Percentiles rank a stretch among this genome's conserved stretches.
Conservation (phyloP, 116 monocot species). For the Dioscorea cayenensis region DNA sequence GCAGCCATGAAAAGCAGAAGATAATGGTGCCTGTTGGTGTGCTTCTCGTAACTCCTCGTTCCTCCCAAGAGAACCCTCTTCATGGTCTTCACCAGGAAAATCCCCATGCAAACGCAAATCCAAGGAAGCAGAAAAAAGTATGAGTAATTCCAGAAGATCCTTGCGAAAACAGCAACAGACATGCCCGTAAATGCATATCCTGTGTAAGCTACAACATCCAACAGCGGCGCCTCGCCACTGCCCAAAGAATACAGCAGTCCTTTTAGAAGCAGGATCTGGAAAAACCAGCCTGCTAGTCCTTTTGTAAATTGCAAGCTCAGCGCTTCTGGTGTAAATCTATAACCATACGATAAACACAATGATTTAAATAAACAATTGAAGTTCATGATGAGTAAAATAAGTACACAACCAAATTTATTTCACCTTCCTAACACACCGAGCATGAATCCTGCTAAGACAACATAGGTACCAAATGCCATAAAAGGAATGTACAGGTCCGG, state of each 20-base stretch:
- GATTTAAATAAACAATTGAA: neutral
- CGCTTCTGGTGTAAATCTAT: constrained; percentile 49
- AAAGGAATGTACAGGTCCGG: constrained; percentile 61
- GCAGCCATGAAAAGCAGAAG: constrained; percentile 42
- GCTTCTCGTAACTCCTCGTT: constrained; percentile 28
- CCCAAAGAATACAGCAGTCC: constrained; percentile 35
- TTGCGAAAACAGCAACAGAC: constrained; percentile 25
- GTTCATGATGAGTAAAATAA: neutral
- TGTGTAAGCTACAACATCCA: constrained; percentile 39
- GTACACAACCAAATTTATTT: neutral
- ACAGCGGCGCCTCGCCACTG: constrained; percentile 34
- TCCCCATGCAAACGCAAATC: constrained; percentile 34
- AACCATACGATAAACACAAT: neutral
- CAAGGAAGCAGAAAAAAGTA: constrained; percentile 39
- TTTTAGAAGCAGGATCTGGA: constrained; percentile 38
- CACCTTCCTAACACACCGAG: constrained; percentile 49
- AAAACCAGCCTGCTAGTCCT: constrained; percentile 42
- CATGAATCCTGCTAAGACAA: constrained; percentile 52
- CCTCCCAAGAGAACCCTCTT: constrained; percentile 37
- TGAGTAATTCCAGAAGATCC: constrained; percentile 25
- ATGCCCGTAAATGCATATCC: constrained; percentile 43
- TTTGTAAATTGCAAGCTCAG: constrained; percentile 42
- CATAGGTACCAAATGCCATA: constrained; percentile 63
- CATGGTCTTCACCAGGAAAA: constrained; percentile 54
- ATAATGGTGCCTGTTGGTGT: constrained; percentile 34